Base-by-base conservation (phyloP, 2,329 filamentous ascomycete species). In the Ceratocystis alfenasii region DNA sequence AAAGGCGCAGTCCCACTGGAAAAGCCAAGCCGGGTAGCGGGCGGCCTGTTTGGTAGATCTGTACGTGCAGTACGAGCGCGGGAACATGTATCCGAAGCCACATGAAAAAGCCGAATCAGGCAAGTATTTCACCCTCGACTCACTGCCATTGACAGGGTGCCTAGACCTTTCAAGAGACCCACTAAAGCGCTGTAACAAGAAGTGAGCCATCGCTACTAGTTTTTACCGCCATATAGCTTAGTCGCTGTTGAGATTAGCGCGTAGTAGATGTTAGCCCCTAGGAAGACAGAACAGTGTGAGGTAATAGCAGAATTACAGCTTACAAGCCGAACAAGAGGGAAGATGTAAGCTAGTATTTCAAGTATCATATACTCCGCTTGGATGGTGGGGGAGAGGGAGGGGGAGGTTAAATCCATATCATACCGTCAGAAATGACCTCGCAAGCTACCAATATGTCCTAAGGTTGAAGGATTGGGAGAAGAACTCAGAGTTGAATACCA, bases 1-100 rank as follows among this genome's bases (percentile, higher is more conserved):
- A 36, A 59, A 65, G 63, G 63, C 63, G 44, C 63, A 65, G 22
- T 65, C 63, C 63, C 63, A 65, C 20, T 57, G 63, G 28, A 65
- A 55, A 4, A 65, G 50, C 63, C 63, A 60, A 15, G 63, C 33
- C 10, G 63, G 63, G 20, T 25, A 28, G 20, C 63, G 63, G 46
- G 44, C 44, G 7, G 12, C 7, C 20, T n/a, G 8, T 7, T 12
- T 50, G 22, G 3, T 30, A 3, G 44, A n/a, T 33, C 17, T 50
- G 22, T 3, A 22, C 17, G 7, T 17, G 41, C 6, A 8, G 7
- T 28, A 17, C 7, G 36, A 25, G 20, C 20, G 50, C 5, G 63
- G 20, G 15, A 28, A 48, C 20, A 5, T 50, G 30, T 33, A 20
- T 12, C 10, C 30, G n/a, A 63, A 63, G 22, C 61, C 61, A 48